phyloP scores from a whole-genome alignment of 768 basidiomycete genomes.

The Pleurotus cornucopiae region DNA sequence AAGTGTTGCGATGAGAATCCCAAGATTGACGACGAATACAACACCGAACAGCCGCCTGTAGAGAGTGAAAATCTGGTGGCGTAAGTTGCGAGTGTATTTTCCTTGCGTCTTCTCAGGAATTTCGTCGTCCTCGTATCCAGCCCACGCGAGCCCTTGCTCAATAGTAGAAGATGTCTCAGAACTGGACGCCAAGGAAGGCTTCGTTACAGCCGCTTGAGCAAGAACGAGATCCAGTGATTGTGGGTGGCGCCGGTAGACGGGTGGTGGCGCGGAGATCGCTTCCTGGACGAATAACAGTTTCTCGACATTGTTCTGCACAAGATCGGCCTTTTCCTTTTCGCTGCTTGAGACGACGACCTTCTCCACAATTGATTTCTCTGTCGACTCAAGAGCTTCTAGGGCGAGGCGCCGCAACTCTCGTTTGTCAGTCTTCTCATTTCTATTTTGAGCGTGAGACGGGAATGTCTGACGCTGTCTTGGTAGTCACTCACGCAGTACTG shows the following conservation, averaged over 20 bases:
- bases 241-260: slow-evolving; percentile 15
- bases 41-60: slow-evolving; percentile 58
- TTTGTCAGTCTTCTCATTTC: slow-evolving; percentile 52
- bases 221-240: neutral
- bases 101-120: slow-evolving; percentile 48
- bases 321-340: neutral
- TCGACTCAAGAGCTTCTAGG: slow-evolving; percentile 15
- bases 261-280: slow-evolving; percentile 20
- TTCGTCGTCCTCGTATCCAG: slow-evolving; percentile 45
- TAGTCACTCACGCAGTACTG: slow-evolving; percentile 40
- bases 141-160: slow-evolving; percentile 39
- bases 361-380: slow-evolving; percentile 7
- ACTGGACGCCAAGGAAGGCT: neutral
- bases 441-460: slow-evolving; percentile 14
- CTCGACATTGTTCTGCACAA: slow-evolving; percentile 7
- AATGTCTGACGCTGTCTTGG: neutral
- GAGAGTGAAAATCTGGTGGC: slow-evolving; percentile 50
- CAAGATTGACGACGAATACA: slow-evolving; percentile 53
- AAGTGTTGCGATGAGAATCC: slow-evolving; percentile 40
- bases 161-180: slow-evolving; percentile 14
- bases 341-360: neutral
- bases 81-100: slow-evolving; percentile 45
- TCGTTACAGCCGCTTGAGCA: neutral
- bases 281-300: slow-evolving; percentile 12
- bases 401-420: slow-evolving; percentile 36